Evolutionary conservation across 495 filamentous ascomycete genomes (phyloP), one percentile per base, ranked within the genome.

Genomic region (Aspergillus funiculosus): DNA sequence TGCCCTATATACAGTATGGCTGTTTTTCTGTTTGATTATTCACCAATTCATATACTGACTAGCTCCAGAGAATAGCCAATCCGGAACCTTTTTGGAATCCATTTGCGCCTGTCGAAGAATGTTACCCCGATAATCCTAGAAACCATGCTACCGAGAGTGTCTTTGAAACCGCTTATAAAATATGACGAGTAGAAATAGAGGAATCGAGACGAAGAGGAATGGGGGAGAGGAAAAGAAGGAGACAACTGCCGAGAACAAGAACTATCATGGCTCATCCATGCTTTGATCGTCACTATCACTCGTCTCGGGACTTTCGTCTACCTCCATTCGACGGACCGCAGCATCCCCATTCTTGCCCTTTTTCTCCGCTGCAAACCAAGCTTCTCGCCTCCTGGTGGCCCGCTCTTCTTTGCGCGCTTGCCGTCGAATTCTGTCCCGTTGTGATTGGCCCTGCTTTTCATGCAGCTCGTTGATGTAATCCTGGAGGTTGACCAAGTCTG

Each of bases 341-440:
- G 57, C 56, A 52, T 73, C 70, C 0, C 70, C 70, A 46, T 66
- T 73, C 43, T 58, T 59, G 8, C 70, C 70, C 45, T 66, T 68
- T 43, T 69, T 72, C 52, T 72, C 70, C 5, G 66, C 68, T 11
- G 68, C 66, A 40, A 73, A 66, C 68, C 68, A 73, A 13, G 66
- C 68, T 52, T 72, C 60, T 28, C 70, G 61, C 26, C 56, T 58
- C 26, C 61, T 61, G 4, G 54, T 52, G 35, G 67, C 67, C 15
- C 59, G 67, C 22, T 63, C 66, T 40, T 72, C 67, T 41, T 68
- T 72, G 48, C 61, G 65, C 40, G 67, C 68, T 51, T 63, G 63
- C 3, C 63, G 62, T 31, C 54, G 48, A 28, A 65, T 48, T 45
- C 63, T 69, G 27, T 68, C 60, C 26, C 46, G 55, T 30, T 67